Conservation (phyloP, 129 eudicot genomes). For the Sambucus nigra region DNA sequence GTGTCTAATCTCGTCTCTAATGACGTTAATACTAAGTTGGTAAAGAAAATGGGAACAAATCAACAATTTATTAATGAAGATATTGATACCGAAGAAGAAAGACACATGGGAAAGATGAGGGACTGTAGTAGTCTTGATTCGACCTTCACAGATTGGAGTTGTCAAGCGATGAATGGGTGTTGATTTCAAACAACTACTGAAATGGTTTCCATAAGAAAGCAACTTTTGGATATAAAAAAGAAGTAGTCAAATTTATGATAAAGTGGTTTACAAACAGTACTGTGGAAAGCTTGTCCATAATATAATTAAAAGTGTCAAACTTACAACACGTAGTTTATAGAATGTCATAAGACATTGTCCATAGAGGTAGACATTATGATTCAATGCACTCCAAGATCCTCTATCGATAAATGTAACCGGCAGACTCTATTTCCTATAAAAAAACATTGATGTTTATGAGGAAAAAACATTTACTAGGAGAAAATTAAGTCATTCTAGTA, state of each 20-base stretch:
- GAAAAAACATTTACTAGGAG: slow-evolving; percentile 29
- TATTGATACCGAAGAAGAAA: slow-evolving; percentile 44
- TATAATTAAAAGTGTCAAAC: slow-evolving; percentile 61
- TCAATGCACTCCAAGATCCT: slow-evolving; percentile 55
- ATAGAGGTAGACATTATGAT: slow-evolving; percentile 45
- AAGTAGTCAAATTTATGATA: slow-evolving; percentile 67
- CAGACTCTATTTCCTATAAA: slow-evolving; percentile 36
- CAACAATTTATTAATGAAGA: slow-evolving; percentile 34
- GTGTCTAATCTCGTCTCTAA: slow-evolving; percentile 34
- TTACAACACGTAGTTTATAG: slow-evolving; percentile 62
- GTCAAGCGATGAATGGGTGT: slow-evolving; percentile 30
- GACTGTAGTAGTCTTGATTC: slow-evolving; percentile 79
- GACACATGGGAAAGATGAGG: slow-evolving; percentile 31
- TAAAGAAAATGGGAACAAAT: slow-evolving; percentile 27
- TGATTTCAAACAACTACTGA: slow-evolving; percentile 66
- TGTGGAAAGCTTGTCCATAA: slow-evolving; percentile 57
- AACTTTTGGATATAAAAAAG: slow-evolving; percentile 75
- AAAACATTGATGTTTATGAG: slow-evolving; percentile 43
- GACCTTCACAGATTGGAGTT: slow-evolving; percentile 56
- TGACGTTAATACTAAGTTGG: slow-evolving; percentile 27
- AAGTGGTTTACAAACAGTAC: slow-evolving; percentile 64
- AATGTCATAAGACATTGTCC: slow-evolving; percentile 43
- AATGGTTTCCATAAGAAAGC: slow-evolving; percentile 46
- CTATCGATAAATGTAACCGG: slow-evolving; percentile 40
- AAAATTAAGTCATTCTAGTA: slow-evolving; percentile 26